Evolutionary conservation across 805 yeast species (phyloP), one percentile per base, ranked within the genome.

Genomic region (Starmera pachycereana): DNA sequence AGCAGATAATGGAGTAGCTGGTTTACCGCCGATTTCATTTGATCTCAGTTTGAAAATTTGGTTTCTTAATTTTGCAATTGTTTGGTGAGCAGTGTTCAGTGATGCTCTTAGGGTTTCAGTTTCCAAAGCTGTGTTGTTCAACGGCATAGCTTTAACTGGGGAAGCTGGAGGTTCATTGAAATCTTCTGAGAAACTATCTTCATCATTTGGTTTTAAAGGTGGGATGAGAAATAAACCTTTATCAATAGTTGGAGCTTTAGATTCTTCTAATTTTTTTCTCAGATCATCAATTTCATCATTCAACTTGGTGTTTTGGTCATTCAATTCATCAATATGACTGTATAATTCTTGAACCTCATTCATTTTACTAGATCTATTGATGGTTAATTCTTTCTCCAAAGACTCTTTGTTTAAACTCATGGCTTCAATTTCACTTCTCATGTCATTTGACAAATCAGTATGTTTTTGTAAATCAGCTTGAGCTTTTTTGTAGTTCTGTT

Each of bases 281-380:
- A 58, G 27, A 33, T 47, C 45, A 40, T 51, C 49, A 51, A 62
- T 47, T 56, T 69, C 63, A 44, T 62, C 56, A 50, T 70, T 74
- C 40, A 81, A 61, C 18, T 65, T 64, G 46, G 78, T 83, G 57
- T 81, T 81, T 52, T 80, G 88, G 49, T 79, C 81, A 53, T 81
- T 82, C 44, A 82, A 60, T 37, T 74, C 79, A 29, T 68, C 69
- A 36, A 81, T 73, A 36, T 74, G 69, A 4, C 56, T 56, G 48
- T 69, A 75, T 42, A 79, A 60, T 13, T 69, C 76, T 27, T 58
- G 59, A 8, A 76, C 48, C 41, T 78, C 78, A 28, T 54, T 49
- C 12, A 58, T 55, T 29, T 67, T 61, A 14, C 64, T 52, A 1
- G 45, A 42, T 33, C 69, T 67, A 12, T 66, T 58, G 29, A 57